Evolutionary conservation across 169 alveolate species (phyloP).

Genomic region (Plasmodium vivax): DNA sequence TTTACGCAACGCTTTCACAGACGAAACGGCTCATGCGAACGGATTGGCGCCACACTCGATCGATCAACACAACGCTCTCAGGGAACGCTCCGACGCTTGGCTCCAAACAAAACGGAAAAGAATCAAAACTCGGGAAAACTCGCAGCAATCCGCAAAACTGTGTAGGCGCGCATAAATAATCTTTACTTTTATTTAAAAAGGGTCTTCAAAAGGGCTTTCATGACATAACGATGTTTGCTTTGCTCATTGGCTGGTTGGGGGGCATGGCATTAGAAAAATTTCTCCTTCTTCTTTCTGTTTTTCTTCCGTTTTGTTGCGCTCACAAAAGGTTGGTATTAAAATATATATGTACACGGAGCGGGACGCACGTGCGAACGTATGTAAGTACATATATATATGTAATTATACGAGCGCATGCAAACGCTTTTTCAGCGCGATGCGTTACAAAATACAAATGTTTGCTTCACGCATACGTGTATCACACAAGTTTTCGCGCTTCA

Average conservation of each 20-base stretch:
- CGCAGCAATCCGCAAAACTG: not conserved
- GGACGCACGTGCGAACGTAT: not conserved
- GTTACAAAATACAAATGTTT: not conserved
- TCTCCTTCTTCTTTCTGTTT: not conserved
- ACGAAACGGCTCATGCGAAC: not conserved
- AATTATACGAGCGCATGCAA: not conserved
- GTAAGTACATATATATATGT: not conserved
- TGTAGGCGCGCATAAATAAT: not conserved
- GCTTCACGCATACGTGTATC: not conserved
- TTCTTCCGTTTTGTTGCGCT: not conserved
- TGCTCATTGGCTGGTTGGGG: not conserved
- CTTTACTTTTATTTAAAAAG: not conserved
- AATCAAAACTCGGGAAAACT: not conserved
- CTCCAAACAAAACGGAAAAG: not conserved
- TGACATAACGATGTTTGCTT: not conserved
- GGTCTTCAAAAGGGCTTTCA: slow-evolving; percentile 4
- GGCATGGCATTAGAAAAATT: not conserved
- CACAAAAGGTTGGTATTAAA: not conserved
- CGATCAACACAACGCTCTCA: not conserved
- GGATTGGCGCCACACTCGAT: not conserved
- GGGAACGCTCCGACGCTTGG: not conserved
- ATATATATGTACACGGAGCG: not conserved
- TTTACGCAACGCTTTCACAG: not conserved
- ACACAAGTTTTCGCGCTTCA: not conserved
- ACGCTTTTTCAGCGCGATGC: not conserved